Percentiles rank a stretch among this genome's conserved stretches.
Conservation (phyloP, 2,329 filamentous ascomycete genomes). For the Fragosphaeria purpurea region DNA sequence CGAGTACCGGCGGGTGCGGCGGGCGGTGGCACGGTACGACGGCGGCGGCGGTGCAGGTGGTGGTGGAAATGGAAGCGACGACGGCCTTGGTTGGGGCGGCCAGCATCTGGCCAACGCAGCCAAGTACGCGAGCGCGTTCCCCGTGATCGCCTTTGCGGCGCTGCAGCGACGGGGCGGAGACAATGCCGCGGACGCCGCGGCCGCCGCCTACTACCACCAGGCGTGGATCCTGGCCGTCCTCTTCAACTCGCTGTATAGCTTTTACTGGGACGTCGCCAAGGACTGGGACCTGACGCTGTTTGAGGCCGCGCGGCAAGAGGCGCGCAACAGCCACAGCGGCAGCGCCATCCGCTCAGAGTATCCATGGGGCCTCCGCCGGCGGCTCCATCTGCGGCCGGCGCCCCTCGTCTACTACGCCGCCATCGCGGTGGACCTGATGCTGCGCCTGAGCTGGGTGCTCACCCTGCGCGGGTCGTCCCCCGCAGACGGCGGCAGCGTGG, state of each 20-base stretch:
- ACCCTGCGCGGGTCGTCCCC: too few relatives aligned
- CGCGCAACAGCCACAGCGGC: conserved; percentile 53
- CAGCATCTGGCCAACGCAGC: conserved; percentile 87
- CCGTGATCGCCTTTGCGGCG: conserved; percentile 73
- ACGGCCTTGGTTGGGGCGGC: conserved; percentile 57
- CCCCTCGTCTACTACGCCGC: conserved; percentile 73
- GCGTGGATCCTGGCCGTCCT: conserved; percentile 64
- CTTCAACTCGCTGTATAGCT: conserved; percentile 85
- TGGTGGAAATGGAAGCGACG: too few relatives aligned
- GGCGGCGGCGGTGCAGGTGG: conserved; percentile 31
- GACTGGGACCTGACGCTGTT: conserved; percentile 95
- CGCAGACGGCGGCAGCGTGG: too few relatives aligned
- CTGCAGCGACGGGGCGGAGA: conserved; percentile 52
- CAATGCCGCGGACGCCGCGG: conserved; percentile 21
- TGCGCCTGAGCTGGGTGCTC: conserved; percentile 85
- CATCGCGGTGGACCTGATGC: conserved; percentile 64
- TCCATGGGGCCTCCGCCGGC: conserved; percentile 69
- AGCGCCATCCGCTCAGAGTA: too few relatives aligned
- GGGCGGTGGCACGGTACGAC: conserved; percentile 43
- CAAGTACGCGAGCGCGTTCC: conserved; percentile 92
- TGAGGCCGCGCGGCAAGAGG: conserved; percentile 38
- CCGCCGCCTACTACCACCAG: conserved; percentile 36
- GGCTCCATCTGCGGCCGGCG: conserved; percentile 57
- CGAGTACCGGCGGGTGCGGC: conserved; percentile 66
- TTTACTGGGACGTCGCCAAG: conserved; percentile 95